Conservation (phyloP, 2,329 filamentous ascomycete genomes). For the Dactylellina haptotyla region DNA sequence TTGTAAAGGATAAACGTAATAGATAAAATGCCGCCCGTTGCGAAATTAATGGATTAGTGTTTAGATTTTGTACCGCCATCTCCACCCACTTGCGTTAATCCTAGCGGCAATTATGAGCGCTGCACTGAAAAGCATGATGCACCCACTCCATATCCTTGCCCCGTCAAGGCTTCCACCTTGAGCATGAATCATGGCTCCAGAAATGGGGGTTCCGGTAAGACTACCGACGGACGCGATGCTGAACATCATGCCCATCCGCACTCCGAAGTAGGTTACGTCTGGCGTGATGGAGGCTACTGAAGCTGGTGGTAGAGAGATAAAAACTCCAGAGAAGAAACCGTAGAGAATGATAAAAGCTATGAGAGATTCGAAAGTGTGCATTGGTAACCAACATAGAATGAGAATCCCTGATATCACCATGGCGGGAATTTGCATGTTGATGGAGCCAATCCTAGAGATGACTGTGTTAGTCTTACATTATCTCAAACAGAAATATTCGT, state of each 20-base stretch:
- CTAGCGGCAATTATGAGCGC: conserved; percentile 47
- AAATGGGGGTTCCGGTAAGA: conserved; percentile 68
- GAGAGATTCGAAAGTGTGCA: conserved; percentile 58
- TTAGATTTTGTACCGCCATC: conserved; percentile 47
- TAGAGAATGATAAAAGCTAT: conserved; percentile 63
- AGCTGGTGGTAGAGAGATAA: conserved; percentile 61
- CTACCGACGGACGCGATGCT: conserved; percentile 67
- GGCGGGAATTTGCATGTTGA: conserved; percentile 51
- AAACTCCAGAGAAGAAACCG: conserved; percentile 64
- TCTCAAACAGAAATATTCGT: neutral
- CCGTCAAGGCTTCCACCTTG: conserved; percentile 41
- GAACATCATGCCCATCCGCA: conserved; percentile 54
- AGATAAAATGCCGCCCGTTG: neutral
- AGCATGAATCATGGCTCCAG: conserved; percentile 65
- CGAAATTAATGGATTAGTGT: neutral
- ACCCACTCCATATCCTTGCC: conserved; percentile 52
- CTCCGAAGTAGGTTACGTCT: conserved; percentile 51
- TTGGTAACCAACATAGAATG: conserved; percentile 65
- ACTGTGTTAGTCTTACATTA: neutral
- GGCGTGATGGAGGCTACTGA: conserved; percentile 59
- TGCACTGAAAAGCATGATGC: conserved; percentile 51
- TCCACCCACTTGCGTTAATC: conserved; percentile 44
- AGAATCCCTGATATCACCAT: conserved; percentile 64
- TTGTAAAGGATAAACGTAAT: neutral
- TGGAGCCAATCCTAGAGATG: conserved; percentile 36